Conservation (phyloP, 225 moss, liverwort and hornwort genomes). For the Bryum argenteum region DNA sequence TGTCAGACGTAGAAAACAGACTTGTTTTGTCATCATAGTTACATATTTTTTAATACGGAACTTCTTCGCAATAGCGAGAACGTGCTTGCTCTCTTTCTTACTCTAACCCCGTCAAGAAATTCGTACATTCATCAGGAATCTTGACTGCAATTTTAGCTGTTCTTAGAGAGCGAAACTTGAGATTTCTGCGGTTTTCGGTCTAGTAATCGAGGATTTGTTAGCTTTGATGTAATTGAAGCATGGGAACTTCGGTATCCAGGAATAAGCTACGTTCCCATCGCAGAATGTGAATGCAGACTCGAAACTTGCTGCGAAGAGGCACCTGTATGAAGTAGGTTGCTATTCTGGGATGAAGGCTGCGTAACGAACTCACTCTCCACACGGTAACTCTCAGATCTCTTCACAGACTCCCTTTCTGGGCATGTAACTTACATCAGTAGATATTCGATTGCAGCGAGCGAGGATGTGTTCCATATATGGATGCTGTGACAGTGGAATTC, state of each 20-base stretch:
- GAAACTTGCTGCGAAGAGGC: constrained; percentile 5
- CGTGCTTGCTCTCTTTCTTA: neutral
- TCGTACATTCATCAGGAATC: constrained; percentile 6
- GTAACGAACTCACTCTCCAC: constrained; percentile 26
- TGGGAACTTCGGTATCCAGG: neutral
- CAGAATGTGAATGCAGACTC: neutral
- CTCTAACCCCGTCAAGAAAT: neutral
- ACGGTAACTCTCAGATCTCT: constrained; percentile 16
- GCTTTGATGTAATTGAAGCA: neutral
- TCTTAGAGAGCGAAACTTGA: neutral
- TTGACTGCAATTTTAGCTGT: constrained; percentile 10
- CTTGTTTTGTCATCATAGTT: constrained; percentile 29
- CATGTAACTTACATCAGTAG: neutral
- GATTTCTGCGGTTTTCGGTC: neutral
- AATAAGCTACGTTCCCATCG: neutral
- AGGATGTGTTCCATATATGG: constrained; percentile 38
- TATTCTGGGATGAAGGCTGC: constrained; percentile 10
- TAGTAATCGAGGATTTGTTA: neutral
- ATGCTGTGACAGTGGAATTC: constrained; percentile 46
- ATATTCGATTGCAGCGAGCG: neutral
- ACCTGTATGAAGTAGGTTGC: constrained; percentile 3
- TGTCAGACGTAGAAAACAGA: neutral
- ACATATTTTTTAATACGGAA: constrained; percentile 1
- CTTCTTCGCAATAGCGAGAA: neutral
- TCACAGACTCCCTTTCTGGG: neutral